These are phyloP conservation scores for Plectosphaerella sp. DNA, from an alignment of 2,329 filamentous ascomycete species.

Conservation along the genomic window DNA sequence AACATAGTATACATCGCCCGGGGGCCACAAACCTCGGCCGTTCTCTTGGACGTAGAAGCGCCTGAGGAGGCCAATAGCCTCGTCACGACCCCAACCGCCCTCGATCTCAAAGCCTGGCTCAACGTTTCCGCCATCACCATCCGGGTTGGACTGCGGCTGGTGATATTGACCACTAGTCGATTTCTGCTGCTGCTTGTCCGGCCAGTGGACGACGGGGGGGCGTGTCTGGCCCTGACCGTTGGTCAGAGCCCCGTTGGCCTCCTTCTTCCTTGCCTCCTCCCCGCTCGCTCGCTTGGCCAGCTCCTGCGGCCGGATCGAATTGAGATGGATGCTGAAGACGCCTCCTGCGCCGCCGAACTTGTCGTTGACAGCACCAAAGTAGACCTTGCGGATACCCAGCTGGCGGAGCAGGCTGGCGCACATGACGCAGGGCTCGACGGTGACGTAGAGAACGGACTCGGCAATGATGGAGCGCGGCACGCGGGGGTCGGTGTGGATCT, in stretches of 20 bases:
- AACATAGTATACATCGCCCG: not conserved
- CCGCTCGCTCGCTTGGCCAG: not conserved
- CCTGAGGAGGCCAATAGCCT: conserved; percentile 86
- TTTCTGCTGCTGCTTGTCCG: not conserved
- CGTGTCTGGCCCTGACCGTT: not conserved
- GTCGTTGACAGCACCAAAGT: conserved; percentile 93
- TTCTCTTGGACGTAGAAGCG: conserved; percentile 99
- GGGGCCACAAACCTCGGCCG: conserved; percentile 63
- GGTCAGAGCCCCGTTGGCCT: not conserved
- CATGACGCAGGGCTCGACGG: conserved; percentile 98
- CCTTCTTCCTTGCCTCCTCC: not conserved
- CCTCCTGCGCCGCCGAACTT: conserved; percentile 95
- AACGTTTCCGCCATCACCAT: conserved; percentile 61
- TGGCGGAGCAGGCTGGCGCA: conserved; percentile 90
- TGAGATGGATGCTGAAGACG: conserved; percentile 78
- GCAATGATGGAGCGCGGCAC: conserved; percentile 65
- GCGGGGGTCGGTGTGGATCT: conserved; percentile 47
- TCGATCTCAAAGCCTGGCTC: conserved; percentile 78
- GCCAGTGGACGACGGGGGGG: not conserved
- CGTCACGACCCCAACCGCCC: conserved; percentile 83
- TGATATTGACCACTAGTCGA: not conserved
- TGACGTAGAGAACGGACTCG: conserved; percentile 82
- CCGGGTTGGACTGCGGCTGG: conserved; percentile 16
- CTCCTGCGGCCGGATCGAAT: conserved; percentile 29
- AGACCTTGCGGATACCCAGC: conserved; percentile 81